Evolutionary conservation across 768 basidiomycete species (phyloP).

Genomic region (Boletus rufocinnamomeus): DNA sequence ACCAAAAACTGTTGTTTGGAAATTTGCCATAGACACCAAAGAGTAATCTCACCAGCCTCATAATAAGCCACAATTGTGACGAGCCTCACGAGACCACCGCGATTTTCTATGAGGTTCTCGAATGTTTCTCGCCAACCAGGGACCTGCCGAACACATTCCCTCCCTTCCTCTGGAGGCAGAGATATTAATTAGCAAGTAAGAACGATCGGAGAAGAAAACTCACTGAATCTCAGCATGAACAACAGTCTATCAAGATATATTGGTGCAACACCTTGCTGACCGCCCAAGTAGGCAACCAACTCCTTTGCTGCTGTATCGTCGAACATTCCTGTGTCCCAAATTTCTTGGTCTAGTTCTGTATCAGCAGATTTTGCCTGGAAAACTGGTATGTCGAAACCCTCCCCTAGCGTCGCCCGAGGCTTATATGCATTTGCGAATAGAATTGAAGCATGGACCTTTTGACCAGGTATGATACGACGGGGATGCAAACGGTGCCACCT

Average conservation of each 20-base stretch:
- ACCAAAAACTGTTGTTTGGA: background rate
- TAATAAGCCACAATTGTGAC: conserved; percentile 13
- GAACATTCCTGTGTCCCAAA: conserved; percentile 17
- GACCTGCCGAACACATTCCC: conserved; percentile 1
- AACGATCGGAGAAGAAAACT: background rate
- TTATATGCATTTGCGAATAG: too few species aligned
- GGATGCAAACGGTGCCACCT: too few species aligned
- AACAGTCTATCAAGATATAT: too few species aligned
- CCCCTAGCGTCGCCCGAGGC: too few species aligned
- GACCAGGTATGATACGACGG: too few species aligned
- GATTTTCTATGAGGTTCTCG: background rate
- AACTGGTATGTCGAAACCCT: too few species aligned
- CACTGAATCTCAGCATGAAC: conserved; percentile 17
- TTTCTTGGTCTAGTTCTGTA: background rate
- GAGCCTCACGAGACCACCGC: conserved; percentile 5
- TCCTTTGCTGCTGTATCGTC: conserved; percentile 5
- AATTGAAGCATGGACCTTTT: too few species aligned
- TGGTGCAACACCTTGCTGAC: conserved; percentile 10
- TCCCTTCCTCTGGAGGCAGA: conserved; percentile 7
- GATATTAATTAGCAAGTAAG: background rate
- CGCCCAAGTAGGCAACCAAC: conserved; percentile 5
- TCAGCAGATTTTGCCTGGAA: background rate
- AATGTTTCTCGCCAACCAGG: background rate
- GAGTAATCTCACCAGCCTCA: conserved; percentile 10
- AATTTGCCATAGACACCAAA: background rate